Percentiles rank a stretch among this genome's conserved stretches.
These are phyloP conservation scores for Ceratocystis alfenasii DNA, from an alignment of 2,329 filamentous ascomycete genomes.

Conservation along the genomic window DNA sequence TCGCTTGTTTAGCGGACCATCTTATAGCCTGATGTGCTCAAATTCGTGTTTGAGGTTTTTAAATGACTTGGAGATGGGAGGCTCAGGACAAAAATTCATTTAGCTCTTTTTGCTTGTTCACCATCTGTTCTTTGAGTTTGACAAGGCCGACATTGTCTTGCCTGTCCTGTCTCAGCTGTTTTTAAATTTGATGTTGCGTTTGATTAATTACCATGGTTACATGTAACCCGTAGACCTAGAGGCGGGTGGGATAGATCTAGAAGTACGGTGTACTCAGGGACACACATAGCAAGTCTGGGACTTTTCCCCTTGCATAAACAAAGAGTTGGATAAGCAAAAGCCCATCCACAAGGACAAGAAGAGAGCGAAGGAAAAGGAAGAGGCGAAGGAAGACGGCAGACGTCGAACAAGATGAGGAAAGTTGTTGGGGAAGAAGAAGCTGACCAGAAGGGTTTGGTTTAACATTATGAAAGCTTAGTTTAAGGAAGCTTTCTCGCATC, in stretches of 20 bases:
- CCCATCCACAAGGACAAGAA: background rate
- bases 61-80: background rate
- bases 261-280: background rate
- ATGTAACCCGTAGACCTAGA: background rate
- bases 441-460: background rate
- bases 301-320: conserved; percentile 2
- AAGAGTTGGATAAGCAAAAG: background rate
- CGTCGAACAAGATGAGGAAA: background rate
- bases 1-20: background rate
- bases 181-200: background rate
- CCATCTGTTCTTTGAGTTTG: background rate
- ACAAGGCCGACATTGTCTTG: background rate
- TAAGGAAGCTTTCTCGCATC: background rate
- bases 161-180: background rate
- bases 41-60: background rate
- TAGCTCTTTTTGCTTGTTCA: background rate
- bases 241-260: background rate
- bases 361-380: background rate
- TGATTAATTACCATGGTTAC: background rate
- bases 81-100: background rate
- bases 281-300: background rate
- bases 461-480: conserved; percentile 1
- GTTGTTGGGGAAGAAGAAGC: background rate
- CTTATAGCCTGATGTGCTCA: background rate
- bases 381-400: background rate